These are phyloP conservation scores for Saccharomyces paradoxus DNA, from an alignment of 805 yeast species.

Conservation along the genomic window DNA sequence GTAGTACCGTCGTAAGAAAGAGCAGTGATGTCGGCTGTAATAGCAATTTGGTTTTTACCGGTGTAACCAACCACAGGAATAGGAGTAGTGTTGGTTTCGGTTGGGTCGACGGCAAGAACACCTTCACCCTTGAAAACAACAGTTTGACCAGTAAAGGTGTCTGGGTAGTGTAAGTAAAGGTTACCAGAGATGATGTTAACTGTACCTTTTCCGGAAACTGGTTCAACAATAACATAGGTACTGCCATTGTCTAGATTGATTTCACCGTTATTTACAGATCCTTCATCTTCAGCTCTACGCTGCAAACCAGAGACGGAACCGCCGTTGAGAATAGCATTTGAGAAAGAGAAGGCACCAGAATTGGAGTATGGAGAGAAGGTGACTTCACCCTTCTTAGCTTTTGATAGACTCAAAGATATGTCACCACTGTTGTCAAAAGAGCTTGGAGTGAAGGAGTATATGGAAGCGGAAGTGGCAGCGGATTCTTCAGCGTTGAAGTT, in stretches of 20 bases:
- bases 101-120: slow-evolving; percentile 1
- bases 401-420: slow-evolving; percentile 1
- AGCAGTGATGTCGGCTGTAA: not conserved
- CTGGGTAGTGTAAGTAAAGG: not conserved
- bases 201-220: slow-evolving; percentile 1
- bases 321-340: slow-evolving; percentile 1
- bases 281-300: not conserved
- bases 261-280: slow-evolving; percentile 1
- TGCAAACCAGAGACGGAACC: not conserved
- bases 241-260: slow-evolving; percentile 1
- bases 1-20: not conserved
- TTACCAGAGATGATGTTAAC: not conserved
- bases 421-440: slow-evolving; percentile 1
- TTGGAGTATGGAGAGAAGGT: slow-evolving; percentile 1
- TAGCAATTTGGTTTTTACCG: not conserved
- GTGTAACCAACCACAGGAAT: slow-evolving; percentile 3
- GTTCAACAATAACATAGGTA: slow-evolving; percentile 1
- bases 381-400: not conserved
- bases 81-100: not conserved
- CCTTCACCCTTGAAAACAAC: slow-evolving; percentile 1
- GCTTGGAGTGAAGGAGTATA: not conserved
- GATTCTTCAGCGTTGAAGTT: not conserved
- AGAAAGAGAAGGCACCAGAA: slow-evolving; percentile 1
- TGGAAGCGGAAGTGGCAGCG: slow-evolving; percentile 2
- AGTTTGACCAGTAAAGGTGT: slow-evolving; percentile 3